Conservation (phyloP, 129 eudicot species). For the Cynara cardunculus region DNA sequence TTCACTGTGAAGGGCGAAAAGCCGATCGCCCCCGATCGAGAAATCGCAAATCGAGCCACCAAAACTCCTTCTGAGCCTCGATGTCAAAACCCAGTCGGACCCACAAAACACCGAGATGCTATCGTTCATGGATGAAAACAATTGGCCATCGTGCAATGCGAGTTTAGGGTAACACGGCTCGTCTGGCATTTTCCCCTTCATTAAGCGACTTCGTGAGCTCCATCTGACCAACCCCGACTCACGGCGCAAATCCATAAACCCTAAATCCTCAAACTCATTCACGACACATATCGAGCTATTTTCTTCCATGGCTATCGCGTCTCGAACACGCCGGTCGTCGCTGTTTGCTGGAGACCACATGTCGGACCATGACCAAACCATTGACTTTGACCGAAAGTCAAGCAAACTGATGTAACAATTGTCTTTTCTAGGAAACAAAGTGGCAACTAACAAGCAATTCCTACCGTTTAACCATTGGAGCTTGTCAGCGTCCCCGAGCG, state of each 20-base stretch:
- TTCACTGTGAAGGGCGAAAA: slow-evolving; percentile 84
- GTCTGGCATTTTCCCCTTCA: slow-evolving; percentile 72
- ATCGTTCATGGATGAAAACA: slow-evolving; percentile 84
- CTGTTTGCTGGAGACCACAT: slow-evolving; percentile 32
- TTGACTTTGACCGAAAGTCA: slow-evolving; percentile 78
- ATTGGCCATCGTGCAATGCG: slow-evolving; percentile 71
- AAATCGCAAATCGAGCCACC: slow-evolving; percentile 95
- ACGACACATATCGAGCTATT: slow-evolving; percentile 71
- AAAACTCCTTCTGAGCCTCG: slow-evolving; percentile 64
- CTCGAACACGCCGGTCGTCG: slow-evolving; percentile 72
- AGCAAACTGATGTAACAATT: slow-evolving; percentile 88
- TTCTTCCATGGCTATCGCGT: slow-evolving; percentile 86
- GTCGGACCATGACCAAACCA: slow-evolving; percentile 97
- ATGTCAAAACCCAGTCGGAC: slow-evolving; percentile 86
- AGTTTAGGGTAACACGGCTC: slow-evolving; percentile 92
- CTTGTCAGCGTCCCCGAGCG: slow-evolving; percentile 88
- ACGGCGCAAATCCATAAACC: slow-evolving; percentile 89
- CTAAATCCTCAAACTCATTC: slow-evolving; percentile 83
- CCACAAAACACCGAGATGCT: slow-evolving; percentile 88
- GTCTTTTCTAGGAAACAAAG: slow-evolving; percentile 80
- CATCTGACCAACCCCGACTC: slow-evolving; percentile 60
- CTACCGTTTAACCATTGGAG: slow-evolving; percentile 79
- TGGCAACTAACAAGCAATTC: slow-evolving; percentile 87
- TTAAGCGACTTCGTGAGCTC: slow-evolving; percentile 80
- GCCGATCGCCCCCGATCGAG: slow-evolving; percentile 87